These are phyloP conservation scores for Phtheirospermum japonicum DNA, from an alignment of 257 asterid species.

Conservation along the genomic window DNA sequence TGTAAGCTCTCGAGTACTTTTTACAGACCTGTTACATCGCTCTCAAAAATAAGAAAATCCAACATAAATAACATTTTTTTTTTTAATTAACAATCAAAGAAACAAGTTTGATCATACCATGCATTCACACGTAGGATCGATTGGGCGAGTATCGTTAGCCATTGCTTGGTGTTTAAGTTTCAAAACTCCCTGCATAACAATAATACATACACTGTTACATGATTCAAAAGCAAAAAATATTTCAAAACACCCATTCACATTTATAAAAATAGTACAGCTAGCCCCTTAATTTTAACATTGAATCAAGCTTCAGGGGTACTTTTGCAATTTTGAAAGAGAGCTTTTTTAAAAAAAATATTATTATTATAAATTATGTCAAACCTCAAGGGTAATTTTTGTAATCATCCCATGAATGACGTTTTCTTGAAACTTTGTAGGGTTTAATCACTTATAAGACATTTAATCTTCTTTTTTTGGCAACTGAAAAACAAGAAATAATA, in stretches of 20 bases:
- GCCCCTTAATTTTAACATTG: too few species aligned
- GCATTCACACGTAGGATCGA: slow-evolving; percentile 80
- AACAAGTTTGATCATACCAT: slow-evolving; percentile 51
- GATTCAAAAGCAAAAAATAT: too few species aligned
- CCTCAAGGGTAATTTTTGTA: too few species aligned
- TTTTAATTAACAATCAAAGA: slow-evolving; percentile 2
- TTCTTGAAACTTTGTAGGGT: too few species aligned
- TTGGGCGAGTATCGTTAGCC: slow-evolving; percentile 79
- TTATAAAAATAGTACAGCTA: too few species aligned
- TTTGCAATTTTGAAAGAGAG: too few species aligned
- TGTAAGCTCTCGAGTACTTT: slow-evolving; percentile 82
- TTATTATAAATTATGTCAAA: too few species aligned
- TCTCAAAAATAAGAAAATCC: slow-evolving; percentile 20
- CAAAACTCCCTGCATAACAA: slow-evolving; percentile 73
- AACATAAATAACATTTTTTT: neutral
- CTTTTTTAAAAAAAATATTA: too few species aligned
- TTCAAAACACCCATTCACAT: too few species aligned
- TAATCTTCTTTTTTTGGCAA: neutral
- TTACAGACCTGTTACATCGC: slow-evolving; percentile 68
- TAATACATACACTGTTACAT: neutral
- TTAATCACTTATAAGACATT: too few species aligned
- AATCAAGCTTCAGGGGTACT: too few species aligned
- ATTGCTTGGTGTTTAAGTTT: slow-evolving; percentile 79
- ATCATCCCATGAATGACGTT: too few species aligned
- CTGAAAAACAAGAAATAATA: slow-evolving; percentile 29